Base-by-base conservation (phyloP, 768 basidiomycete genomes). In the Floccularia luteovirens region DNA sequence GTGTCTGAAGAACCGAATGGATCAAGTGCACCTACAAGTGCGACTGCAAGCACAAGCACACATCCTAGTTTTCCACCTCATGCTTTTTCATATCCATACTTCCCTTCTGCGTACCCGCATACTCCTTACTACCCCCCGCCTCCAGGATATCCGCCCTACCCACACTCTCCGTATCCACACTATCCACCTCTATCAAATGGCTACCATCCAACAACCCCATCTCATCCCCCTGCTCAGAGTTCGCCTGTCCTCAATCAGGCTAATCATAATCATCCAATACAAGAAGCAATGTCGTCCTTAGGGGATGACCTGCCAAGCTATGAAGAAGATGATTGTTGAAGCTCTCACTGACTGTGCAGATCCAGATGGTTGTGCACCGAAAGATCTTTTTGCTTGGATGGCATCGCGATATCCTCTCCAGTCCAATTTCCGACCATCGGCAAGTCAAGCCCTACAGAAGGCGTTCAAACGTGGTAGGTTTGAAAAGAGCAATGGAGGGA, bases 281-380 rank as follows among this genome's bases (percentile, higher is more conserved):
- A 43, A 5, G 38, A 40, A 10, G 47, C 45, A 34, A 35, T 27
- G 38, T 7, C 45, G 33, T 20, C 48, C 28, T 46, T 55, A 4
- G 53, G 55, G 6, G 73, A 74, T 22, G 75, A 88, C 49, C 67
- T 91, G 36, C 89, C 89, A 5, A 85, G 82, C 47, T 92, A 92
- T 42, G 89, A 92, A 53, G 89, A 91, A n/a, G 46, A 92, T 92
- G 90, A 85, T 91, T 13, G 84, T 82, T 8, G 83, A 86, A 53
- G 88, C 87, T 1, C 62, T 92, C 19, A 59, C 65, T 11, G 82
- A 81, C 41, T 69, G 74, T 31, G 66, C 61, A 5, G 85, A 88
- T 42, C 67, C 77, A 1, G 84, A 91, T 33, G 90, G 90, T 13
- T 75, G 75, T 41, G 80, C 80, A 5, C 90, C 90, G n/a, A 90